Conservation (phyloP, 1,139 yeast genomes). For the Yamadazyma jaroonii region DNA sequence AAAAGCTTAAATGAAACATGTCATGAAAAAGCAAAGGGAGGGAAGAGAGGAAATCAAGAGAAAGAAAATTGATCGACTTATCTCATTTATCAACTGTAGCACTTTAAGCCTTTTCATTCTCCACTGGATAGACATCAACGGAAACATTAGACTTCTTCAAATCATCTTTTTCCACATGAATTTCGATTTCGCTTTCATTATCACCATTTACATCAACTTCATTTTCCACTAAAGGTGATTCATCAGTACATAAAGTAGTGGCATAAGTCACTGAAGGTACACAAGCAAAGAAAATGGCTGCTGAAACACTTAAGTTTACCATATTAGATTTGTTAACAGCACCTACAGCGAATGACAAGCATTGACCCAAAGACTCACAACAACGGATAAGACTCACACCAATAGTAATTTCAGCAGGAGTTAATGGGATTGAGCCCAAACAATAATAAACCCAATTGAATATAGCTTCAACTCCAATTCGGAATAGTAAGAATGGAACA, state of each 20-base stretch:
- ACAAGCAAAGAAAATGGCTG: conserved; percentile 17
- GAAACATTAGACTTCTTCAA: no score
- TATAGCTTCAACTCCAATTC: conserved; percentile 16
- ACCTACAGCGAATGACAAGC: conserved; percentile 18
- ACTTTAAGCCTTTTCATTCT: no score
- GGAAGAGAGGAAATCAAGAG: no score
- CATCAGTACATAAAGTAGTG: conserved; percentile 6
- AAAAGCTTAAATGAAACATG: no score
- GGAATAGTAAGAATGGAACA: conserved; percentile 19
- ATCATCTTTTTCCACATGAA: no score
- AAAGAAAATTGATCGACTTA: no score
- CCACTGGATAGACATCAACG: no score
- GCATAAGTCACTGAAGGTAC: conserved; percentile 13
- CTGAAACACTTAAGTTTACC: conserved; percentile 18
- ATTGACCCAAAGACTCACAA: conserved; percentile 12
- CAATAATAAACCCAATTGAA: conserved; percentile 23
- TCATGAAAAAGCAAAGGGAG: no score
- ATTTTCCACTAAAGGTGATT: neutral
- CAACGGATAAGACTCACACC: conserved; percentile 10
- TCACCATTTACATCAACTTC: neutral
- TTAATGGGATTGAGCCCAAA: conserved; percentile 17
- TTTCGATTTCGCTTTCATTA: neutral
- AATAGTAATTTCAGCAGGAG: conserved; percentile 12
- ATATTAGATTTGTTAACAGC: conserved; percentile 16
- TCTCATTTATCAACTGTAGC: no score